Percentiles rank a stretch among this genome's conserved stretches.
These are phyloP conservation scores for Mycena indigotica DNA, from an alignment of 768 basidiomycete species.

Conservation along the genomic window DNA sequence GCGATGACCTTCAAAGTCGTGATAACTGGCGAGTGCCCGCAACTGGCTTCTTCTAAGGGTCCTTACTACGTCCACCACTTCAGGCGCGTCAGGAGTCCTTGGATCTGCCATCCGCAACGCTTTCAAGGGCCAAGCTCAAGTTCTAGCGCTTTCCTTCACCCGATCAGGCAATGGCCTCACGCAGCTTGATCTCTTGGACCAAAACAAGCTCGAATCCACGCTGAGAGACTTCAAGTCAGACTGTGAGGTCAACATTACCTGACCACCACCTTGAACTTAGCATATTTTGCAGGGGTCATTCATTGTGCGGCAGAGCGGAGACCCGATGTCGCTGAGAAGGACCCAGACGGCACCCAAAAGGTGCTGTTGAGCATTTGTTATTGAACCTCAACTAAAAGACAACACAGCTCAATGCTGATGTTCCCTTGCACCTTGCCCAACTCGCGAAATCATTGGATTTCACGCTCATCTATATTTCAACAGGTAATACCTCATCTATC, in stretches of 20 bases:
- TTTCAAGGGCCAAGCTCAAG: constrained; percentile 52
- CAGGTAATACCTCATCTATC: constrained; percentile 47
- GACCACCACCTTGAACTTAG: constrained; percentile 7
- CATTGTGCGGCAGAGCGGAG: constrained; percentile 95
- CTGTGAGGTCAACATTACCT: constrained; percentile 50
- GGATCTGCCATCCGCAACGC: constrained; percentile 76
- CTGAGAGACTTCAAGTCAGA: constrained; percentile 64
- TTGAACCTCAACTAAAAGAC: background rate
- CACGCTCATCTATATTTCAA: constrained; percentile 89
- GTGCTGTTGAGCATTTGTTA: constrained; percentile 37
- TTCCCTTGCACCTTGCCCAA: constrained; percentile 71
- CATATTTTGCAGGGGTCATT: constrained; percentile 64
- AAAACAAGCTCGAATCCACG: constrained; percentile 51
- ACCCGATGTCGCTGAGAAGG: constrained; percentile 91
- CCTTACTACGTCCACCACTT: background rate
- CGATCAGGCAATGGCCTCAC: constrained; percentile 54
- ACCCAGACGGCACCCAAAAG: constrained; percentile 67
- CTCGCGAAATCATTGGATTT: constrained; percentile 64
- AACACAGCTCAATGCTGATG: constrained; percentile 73
- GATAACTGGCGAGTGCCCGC: background rate
- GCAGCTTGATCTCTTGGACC: constrained; percentile 71
- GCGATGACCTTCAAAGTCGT: constrained; percentile 18
- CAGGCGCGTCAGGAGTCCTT: constrained; percentile 91
- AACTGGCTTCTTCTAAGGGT: background rate
- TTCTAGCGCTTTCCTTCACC: constrained; percentile 74